Evolutionary conservation across 1,284 basidiomycete species (phyloP).

Genomic region (Rhodotorula sp.): DNA sequence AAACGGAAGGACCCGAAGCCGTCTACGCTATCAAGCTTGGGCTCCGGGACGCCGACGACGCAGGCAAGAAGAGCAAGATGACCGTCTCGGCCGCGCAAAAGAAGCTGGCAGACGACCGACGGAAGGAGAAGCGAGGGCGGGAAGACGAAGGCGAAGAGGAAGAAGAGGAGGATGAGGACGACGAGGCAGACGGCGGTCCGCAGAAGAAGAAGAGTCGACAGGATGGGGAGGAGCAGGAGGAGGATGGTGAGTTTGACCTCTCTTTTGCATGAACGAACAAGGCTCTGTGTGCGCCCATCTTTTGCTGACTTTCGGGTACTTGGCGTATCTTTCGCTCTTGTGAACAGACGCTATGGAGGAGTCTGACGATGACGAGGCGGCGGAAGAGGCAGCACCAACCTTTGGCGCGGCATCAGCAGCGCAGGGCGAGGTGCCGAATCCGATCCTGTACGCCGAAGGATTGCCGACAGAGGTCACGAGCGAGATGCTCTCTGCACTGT

Average conservation of each 20-base stretch:
- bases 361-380: conserved; percentile 39
- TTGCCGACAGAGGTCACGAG: conserved; percentile 58
- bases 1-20: conserved; percentile 43
- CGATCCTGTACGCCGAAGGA: conserved; percentile 29
- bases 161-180: conserved; percentile 34
- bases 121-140: conserved; percentile 32
- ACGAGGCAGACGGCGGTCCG: conserved; percentile 33
- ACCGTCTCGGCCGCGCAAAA: conserved; percentile 44
- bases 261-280: too few species aligned
- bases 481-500: conserved; percentile 73
- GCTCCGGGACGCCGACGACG: conserved; percentile 35
- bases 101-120: conserved; percentile 28
- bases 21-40: conserved; percentile 45
- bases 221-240: conserved; percentile 31
- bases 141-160: conserved; percentile 34
- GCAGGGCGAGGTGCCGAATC: conserved; percentile 23
- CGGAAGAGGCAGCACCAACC: conserved; percentile 1
- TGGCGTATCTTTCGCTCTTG: neutral
- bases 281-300: too few species aligned
- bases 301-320: neutral
- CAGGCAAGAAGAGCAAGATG: conserved; percentile 22
- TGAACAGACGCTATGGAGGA: conserved; percentile 37
- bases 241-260: conserved; percentile 28
- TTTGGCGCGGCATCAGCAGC: conserved; percentile 4
- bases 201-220: conserved; percentile 38